phyloP scores from a whole-genome alignment of 164 flowering plant species.

The Vitis amurensis region DNA sequence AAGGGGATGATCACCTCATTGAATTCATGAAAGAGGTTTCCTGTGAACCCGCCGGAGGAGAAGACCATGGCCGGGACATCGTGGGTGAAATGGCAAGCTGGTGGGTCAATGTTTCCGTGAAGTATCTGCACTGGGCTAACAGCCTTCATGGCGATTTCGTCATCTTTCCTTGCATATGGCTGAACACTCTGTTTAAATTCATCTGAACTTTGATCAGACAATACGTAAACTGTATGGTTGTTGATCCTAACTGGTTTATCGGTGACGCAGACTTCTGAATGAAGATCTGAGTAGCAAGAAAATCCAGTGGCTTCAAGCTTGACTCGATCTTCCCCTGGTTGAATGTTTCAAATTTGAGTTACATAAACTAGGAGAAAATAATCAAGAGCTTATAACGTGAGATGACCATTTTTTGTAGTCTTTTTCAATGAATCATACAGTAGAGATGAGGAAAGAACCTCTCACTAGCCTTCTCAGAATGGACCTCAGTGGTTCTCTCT shows the following conservation, averaged over 20 bases:
- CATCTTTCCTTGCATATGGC: slow-evolving; percentile 44
- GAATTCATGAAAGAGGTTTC: slow-evolving; percentile 52
- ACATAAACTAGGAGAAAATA: not conserved
- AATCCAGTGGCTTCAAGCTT: slow-evolving; percentile 33
- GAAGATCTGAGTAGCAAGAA: slow-evolving; percentile 22
- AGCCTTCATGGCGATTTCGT: slow-evolving; percentile 9
- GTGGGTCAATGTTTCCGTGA: slow-evolving; percentile 12
- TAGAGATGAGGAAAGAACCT: slow-evolving; percentile 15
- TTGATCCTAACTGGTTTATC: slow-evolving; percentile 27
- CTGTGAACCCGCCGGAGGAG: slow-evolving; percentile 40
- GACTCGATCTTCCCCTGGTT: slow-evolving; percentile 28
- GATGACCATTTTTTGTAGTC: not conserved
- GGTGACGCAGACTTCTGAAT: slow-evolving; percentile 28
- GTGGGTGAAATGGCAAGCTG: slow-evolving; percentile 34
- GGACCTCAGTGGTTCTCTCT: slow-evolving; percentile 3
- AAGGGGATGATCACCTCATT: slow-evolving; percentile 47
- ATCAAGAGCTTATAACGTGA: not conserved
- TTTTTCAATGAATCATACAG: not conserved
- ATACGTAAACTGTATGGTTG: slow-evolving; percentile 24
- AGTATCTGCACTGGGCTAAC: slow-evolving; percentile 31
- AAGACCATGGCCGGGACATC: slow-evolving; percentile 48
- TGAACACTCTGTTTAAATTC: slow-evolving; percentile 1
- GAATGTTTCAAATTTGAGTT: not conserved
- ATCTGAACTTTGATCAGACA: slow-evolving; percentile 4
- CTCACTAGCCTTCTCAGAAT: slow-evolving; percentile 21